phyloP scores from a whole-genome alignment of 441 rosid species.

The Erodium moschatum region DNA sequence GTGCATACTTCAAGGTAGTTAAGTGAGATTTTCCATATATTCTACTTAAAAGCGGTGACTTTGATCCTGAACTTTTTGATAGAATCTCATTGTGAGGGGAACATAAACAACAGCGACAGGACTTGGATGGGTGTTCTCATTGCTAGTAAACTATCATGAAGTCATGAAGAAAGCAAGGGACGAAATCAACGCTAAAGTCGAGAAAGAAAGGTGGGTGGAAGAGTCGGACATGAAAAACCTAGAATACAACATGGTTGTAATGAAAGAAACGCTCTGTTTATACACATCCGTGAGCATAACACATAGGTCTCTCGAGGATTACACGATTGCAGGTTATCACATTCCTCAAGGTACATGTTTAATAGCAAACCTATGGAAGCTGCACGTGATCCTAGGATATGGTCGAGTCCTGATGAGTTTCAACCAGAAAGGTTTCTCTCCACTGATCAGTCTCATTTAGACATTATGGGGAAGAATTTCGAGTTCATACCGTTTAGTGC shows the following conservation, averaged over 20 bases:
- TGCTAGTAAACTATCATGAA: conserved; percentile 23
- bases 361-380: conserved; percentile 25
- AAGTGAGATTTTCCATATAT: no score
- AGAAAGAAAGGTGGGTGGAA: conserved; percentile 23
- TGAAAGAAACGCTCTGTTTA: conserved; percentile 29
- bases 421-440: conserved; percentile 40
- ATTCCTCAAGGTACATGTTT: conserved; percentile 27
- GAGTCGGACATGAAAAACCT: conserved; percentile 25
- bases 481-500: conserved; percentile 38
- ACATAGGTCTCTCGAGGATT: conserved; percentile 25
- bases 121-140: conserved; percentile 24
- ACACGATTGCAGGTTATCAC: conserved; percentile 21
- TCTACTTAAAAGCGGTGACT: no score
- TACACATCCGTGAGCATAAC: conserved; percentile 18
- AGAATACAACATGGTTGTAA: conserved; percentile 24
- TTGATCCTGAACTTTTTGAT: no score
- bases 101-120: conserved; percentile 22
- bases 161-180: conserved; percentile 23
- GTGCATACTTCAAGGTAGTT: no score
- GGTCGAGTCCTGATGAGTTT: conserved; percentile 30
- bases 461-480: conserved; percentile 31
- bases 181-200: conserved; percentile 25
- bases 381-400: conserved; percentile 44
- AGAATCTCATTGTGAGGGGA: conserved; percentile 20
- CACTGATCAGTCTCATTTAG: conserved; percentile 10